phyloP scores from a whole-genome alignment of 2,329 filamentous ascomycete species.

The Ophiostoma populinum region DNA sequence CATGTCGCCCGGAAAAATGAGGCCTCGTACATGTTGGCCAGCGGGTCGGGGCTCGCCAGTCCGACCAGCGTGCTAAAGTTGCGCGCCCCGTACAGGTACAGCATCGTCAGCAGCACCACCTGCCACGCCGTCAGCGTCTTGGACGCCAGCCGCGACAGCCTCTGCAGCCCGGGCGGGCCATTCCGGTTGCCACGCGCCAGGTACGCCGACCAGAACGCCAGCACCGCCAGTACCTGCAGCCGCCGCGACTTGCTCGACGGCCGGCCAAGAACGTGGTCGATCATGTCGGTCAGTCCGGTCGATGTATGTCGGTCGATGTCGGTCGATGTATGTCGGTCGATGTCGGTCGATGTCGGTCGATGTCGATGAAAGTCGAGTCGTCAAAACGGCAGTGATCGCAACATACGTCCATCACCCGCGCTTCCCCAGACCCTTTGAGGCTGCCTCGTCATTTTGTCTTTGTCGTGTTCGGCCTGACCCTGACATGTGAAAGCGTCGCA shows the following conservation, averaged over 20 bases:
- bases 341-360: no score
- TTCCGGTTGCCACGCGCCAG: constrained; percentile 68
- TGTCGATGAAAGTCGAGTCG: no score
- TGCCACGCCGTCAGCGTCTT: constrained; percentile 73
- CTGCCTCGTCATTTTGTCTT: no score
- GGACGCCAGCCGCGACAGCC: constrained; percentile 54
- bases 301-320: no score
- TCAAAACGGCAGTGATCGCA: no score
- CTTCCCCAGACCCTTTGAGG: no score
- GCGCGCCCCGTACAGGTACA: constrained; percentile 78
- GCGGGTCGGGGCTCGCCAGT: constrained; percentile 79
- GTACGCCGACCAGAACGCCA: constrained; percentile 83
- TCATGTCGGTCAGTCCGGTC: constrained; percentile 32
- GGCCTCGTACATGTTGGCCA: constrained; percentile 83
- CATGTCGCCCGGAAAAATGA: constrained; percentile 93
- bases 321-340: no score
- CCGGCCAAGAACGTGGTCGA: constrained; percentile 82
- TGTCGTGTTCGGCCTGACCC: no score
- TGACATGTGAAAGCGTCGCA: no score
- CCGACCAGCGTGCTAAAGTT: constrained; percentile 90
- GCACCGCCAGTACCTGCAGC: constrained; percentile 78
- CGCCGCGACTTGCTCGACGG: constrained; percentile 84
- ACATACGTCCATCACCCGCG: no score
- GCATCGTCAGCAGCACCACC: constrained; percentile 67
- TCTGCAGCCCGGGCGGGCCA: constrained; percentile 62